Conservation (phyloP, 2,329 filamentous ascomycete genomes). For the Hymenoscyphus fructigenus region DNA sequence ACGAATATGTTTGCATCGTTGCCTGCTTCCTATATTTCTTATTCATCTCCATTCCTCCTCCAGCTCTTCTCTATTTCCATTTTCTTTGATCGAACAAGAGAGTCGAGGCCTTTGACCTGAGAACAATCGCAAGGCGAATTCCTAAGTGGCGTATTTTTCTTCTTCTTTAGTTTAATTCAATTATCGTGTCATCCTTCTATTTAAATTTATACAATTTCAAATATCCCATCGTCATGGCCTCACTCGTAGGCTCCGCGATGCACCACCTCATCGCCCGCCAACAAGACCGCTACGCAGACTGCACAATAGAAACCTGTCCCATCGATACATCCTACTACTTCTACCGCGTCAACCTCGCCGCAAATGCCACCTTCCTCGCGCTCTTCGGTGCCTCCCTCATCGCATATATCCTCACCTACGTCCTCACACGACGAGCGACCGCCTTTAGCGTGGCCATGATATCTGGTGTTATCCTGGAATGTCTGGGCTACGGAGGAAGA, state of each 20-base stretch:
- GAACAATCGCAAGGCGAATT: no score
- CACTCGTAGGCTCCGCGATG: slow-evolving; percentile 8
- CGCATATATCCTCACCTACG: slow-evolving; percentile 43
- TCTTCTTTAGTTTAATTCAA: not conserved
- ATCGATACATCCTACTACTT: slow-evolving; percentile 44
- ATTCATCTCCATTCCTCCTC: no score
- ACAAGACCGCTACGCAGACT: slow-evolving; percentile 23
- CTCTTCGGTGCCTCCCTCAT: slow-evolving; percentile 49
- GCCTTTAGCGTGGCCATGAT: slow-evolving; percentile 54
- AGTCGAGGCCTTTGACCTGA: no score
- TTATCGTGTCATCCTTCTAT: not conserved
- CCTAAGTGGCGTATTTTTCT: not conserved
- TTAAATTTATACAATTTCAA: not conserved
- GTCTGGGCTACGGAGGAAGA: slow-evolving; percentile 59
- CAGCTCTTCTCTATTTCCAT: no score
- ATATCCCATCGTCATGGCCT: slow-evolving; percentile 16
- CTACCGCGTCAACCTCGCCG: slow-evolving; percentile 53
- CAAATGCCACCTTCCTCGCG: slow-evolving; percentile 52
- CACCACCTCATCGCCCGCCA: slow-evolving; percentile 11
- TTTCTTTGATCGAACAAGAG: no score
- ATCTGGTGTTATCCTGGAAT: slow-evolving; percentile 53
- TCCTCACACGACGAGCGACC: slow-evolving; percentile 46
- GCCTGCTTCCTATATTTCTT: no score
- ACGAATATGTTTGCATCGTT: no score
- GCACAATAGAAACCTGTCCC: slow-evolving; percentile 40